phyloP scores from a whole-genome alignment of 441 rosid genomes.

The Manihot esculenta region DNA sequence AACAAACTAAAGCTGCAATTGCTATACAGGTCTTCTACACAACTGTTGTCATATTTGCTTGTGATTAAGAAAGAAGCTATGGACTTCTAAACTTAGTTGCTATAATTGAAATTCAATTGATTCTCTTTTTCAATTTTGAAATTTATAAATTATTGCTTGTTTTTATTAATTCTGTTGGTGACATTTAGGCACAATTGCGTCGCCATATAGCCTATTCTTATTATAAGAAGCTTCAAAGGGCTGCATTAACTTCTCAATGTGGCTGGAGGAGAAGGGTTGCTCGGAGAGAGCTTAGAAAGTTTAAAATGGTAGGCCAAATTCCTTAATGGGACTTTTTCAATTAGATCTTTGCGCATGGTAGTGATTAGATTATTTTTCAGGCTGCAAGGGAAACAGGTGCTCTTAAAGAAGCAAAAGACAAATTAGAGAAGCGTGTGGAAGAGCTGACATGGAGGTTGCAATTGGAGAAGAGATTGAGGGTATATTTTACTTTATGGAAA shows the following conservation, averaged over 20 bases:
- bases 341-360: conserved; percentile 10
- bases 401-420: conserved; percentile 96
- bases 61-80: conserved; percentile 19
- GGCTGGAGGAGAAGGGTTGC: conserved; percentile 98
- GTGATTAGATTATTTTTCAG: conserved; percentile 41
- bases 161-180: conserved; percentile 21
- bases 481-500: conserved; percentile 28
- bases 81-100: conserved; percentile 12
- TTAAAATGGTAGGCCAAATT: conserved; percentile 74
- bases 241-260: conserved; percentile 85
- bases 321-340: conserved; percentile 21
- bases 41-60: conserved; percentile 25
- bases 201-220: conserved; percentile 62
- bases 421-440: conserved; percentile 97
- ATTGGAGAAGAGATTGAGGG: conserved; percentile 95
- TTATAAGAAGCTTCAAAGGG: conserved; percentile 81
- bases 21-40: conserved; percentile 68
- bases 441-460: conserved; percentile 99
- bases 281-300: conserved; percentile 86
- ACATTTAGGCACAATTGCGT: conserved; percentile 77
- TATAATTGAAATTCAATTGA: conserved; percentile 9
- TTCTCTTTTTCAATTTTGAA: neutral
- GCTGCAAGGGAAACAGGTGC: conserved; percentile 99
- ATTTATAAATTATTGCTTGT: conserved; percentile 1
- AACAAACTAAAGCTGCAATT: conserved; percentile 94